Evolutionary conservation across 169 alveolate genomes (phyloP).

Genomic region (Amoebophrya sp.): DNA sequence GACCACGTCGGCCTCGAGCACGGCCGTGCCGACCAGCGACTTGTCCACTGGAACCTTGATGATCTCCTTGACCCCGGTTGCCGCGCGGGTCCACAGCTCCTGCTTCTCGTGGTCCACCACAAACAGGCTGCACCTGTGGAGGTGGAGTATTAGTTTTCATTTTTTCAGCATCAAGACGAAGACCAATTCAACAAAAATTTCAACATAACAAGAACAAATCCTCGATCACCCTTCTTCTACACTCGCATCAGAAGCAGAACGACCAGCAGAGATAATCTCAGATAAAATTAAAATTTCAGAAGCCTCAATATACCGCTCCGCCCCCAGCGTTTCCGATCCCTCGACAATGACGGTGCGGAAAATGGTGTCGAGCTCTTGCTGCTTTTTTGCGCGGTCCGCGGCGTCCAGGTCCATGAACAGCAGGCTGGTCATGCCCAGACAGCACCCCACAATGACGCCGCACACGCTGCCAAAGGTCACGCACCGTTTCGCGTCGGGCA

Average conservation of each 20-base stretch:
- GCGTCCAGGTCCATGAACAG: conserved; percentile 30
- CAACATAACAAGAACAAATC: not conserved
- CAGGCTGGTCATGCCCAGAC: conserved; percentile 20
- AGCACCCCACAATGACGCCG: conserved; percentile 29
- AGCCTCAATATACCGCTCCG: not conserved
- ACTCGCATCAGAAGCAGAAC: not conserved
- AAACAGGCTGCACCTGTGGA: not conserved
- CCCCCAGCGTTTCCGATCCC: conserved; percentile 4
- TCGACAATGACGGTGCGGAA: not conserved
- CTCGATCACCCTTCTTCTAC: not conserved
- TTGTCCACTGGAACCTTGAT: not conserved
- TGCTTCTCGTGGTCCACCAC: not conserved
- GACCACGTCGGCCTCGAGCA: not conserved
- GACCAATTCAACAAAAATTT: not conserved
- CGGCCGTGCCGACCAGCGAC: not conserved
- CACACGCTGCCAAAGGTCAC: not conserved
- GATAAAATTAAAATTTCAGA: too few relatives aligned
- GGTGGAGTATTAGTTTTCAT: not conserved
- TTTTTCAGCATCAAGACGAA: not conserved
- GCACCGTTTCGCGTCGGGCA: not conserved
- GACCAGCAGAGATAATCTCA: not conserved
- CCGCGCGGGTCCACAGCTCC: not conserved
- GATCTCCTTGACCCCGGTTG: not conserved
- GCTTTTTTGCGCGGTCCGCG: conserved; percentile 13
- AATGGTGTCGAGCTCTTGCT: conserved; percentile 4